Conservation (phyloP, 306 rosid genomes). For the Acacia confusa region DNA sequence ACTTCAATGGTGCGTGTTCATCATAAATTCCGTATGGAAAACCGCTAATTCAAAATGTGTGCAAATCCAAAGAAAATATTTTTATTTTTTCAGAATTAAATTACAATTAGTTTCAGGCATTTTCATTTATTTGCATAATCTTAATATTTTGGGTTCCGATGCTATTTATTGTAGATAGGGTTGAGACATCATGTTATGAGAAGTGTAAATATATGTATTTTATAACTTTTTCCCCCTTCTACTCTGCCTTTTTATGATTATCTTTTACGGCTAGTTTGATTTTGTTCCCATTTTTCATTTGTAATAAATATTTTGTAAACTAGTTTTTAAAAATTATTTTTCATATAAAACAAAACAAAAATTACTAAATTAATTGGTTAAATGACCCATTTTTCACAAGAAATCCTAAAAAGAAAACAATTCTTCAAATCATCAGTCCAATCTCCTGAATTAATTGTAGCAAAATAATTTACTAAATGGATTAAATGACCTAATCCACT, state of each 20-base stretch:
- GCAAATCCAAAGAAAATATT: not conserved
- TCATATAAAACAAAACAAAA: not conserved
- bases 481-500: too few species aligned
- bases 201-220: conserved; percentile 1
- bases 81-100: conserved; percentile 13
- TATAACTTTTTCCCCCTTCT: too few species aligned
- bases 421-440: not conserved
- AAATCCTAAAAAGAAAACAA: not conserved
- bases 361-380: not conserved
- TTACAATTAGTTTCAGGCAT: conserved; percentile 1
- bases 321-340: not conserved
- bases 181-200: not conserved
- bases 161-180: conserved; percentile 1
- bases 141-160: conserved; percentile 21
- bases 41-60: conserved; percentile 16
- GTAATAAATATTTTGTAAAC: not conserved
- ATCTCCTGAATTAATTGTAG: not conserved
- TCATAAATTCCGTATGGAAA: conserved; percentile 11
- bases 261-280: not conserved
- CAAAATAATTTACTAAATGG: not conserved
- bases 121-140: conserved; percentile 32
- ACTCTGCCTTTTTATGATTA: not conserved
- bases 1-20: conserved; percentile 22
- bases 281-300: not conserved
- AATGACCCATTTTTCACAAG: not conserved